Evolutionary conservation across 2,329 filamentous ascomycete genomes (phyloP), one percentile per base, ranked within the genome.

Genomic region (Penicillium hesseltinei): DNA sequence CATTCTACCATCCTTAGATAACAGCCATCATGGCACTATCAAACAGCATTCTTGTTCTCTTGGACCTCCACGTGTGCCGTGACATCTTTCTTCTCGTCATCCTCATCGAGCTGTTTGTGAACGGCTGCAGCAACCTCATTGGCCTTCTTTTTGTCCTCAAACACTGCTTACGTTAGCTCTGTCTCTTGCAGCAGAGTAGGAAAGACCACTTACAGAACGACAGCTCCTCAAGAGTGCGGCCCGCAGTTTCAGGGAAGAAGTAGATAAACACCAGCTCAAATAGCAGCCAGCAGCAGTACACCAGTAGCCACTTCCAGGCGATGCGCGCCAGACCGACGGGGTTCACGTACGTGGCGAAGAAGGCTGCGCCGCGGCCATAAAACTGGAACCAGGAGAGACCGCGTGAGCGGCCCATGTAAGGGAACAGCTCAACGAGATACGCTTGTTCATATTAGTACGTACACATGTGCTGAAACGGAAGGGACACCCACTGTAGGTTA

Each of bases 341-440:
- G 60, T 80, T 81, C 52, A 80, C 73, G 49, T 76, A 81, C 1
- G 72, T 75, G 54, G 79, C 80, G 69, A 80, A 78, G 72, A 83
- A 83, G 13, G 73, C 70, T n/a, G 78, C 80, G 4, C 73, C 64
- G 51, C 78, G 69, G 52, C 81, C 82, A 62, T 81, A 84, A 44
- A 85, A 76, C 63, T 85, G 82, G 68, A 82, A 81, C 51, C 83
- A 74, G 36, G 80, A 82, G 57, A 87, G 82, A 71, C 85, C 84
- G 57, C 83, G 83, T 40, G 82, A 80, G 58, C 83, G 79, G 53
- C 81, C 77, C 2, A 81, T 75, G 64, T 82, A 87, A 0, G 84
- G 84, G 74, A 84, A 85, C 0, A 86, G 71, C 60, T 87, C 84
- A 23, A 86, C 74, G 5, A 86, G 75, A 69, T 82, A 85, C 7